Evolutionary conservation across 139 green algal genomes (phyloP), one percentile per base, ranked within the genome.

Genomic region (Haematococcus lacustris): DNA sequence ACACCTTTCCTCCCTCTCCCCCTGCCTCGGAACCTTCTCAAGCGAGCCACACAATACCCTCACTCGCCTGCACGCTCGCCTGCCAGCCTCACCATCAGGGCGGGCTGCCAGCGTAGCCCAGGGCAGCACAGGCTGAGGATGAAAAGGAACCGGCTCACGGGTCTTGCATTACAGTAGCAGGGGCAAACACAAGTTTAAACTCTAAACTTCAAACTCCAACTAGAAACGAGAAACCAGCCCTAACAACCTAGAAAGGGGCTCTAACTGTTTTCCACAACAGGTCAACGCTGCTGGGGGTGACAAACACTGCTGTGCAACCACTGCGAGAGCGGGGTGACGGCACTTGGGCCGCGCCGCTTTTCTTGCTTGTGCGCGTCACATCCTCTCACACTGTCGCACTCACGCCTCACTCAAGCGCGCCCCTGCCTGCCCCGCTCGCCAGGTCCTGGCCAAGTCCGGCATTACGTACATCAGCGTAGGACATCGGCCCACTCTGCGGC

Each of bases 391-490:
- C 9, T 41, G 33, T n/a, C n/a, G n/a, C n/a, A n/a, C n/a, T n/a
- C n/a, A n/a, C n/a, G n/a, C n/a, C n/a, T n/a, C n/a, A n/a, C n/a
- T n/a, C n/a, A n/a, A n/a, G n/a, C n/a, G n/a, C n/a, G n/a, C n/a
- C n/a, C n/a, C 62, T 68, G 62, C 62, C 35, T 50, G 4, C 25
- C 30, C 62, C 41, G 34, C 62, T 28, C 39, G 51, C 17, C 80
- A 87, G 84, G 68, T 82, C 23, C 57, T 76, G 17, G 33, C 21
- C 0, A 37, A 51, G 1, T 79, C 78, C 25, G 91, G 89, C 59
- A 88, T 94, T 51, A 95, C 91, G 0, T 93, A 88, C 65, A 83
- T 99, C 25, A 94, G 83, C 33, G 88, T 99, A 25, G 94, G 94
- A 25, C 94, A 99, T 80, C 82, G 94, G 2, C 80, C 91, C 57